Conservation (phyloP, 2,329 filamentous ascomycete genomes). For the Penicillium sp. region DNA sequence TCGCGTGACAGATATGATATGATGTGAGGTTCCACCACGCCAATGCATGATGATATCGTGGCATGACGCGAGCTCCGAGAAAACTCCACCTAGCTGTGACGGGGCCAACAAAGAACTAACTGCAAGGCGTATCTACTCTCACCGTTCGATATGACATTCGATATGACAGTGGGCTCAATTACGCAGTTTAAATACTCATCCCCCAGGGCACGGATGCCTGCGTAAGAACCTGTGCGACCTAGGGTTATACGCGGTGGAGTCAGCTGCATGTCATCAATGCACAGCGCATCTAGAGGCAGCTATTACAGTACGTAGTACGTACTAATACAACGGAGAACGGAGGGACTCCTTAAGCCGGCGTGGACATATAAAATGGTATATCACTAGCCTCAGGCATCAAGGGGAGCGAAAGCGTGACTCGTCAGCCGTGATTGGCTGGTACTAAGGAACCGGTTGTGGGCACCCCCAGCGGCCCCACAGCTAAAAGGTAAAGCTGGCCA, state of each 20-base stretch:
- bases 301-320: too few species aligned
- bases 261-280: too few species aligned
- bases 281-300: too few species aligned
- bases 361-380: neutral
- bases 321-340: too few species aligned
- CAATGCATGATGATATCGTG: constrained; percentile 3
- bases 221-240: too few species aligned
- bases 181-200: too few species aligned
- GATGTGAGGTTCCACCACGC: neutral
- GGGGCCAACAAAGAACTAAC: too few species aligned
- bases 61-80: neutral
- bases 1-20: neutral
- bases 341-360: too few species aligned
- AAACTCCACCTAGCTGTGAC: neutral
- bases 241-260: too few species aligned
- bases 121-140: neutral
- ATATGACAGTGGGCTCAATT: too few species aligned
- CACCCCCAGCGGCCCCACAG: neutral
- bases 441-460: neutral
- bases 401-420: neutral
- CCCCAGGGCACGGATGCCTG: too few species aligned
- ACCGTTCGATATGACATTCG: too few species aligned
- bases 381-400: neutral
- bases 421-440: neutral
- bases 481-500: neutral